Percentiles rank a stretch among this genome's conserved stretches.
Conservation (phyloP, 352 stramenopile genomes). For the Plasmopara viticola region DNA sequence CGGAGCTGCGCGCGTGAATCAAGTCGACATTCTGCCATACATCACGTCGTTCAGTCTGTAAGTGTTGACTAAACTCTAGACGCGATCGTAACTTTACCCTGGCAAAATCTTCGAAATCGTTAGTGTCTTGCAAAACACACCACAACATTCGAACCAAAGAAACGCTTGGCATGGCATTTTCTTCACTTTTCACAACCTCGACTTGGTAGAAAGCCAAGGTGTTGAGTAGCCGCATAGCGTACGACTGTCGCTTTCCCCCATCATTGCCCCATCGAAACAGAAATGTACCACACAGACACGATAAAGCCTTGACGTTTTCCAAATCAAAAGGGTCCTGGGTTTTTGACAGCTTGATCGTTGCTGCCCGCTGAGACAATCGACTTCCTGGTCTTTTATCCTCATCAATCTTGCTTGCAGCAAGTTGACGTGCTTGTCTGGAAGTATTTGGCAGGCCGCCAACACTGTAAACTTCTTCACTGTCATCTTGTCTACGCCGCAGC, state of each 20-base stretch:
- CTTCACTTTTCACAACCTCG: conserved; percentile 10
- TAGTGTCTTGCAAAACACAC: conserved; percentile 53
- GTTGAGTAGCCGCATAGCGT: conserved; percentile 52
- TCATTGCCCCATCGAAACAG: conserved; percentile 50
- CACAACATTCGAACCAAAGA: conserved; percentile 52
- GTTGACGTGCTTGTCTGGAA: conserved; percentile 28
- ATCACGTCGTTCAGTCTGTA: conserved; percentile 6
- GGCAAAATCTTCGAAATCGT: conserved; percentile 44
- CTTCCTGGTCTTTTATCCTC: neutral
- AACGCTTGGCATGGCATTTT: conserved; percentile 6
- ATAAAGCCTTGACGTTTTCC: conserved; percentile 38
- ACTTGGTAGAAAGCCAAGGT: conserved; percentile 51
- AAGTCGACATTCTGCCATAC: conserved; percentile 38
- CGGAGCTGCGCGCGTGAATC: conserved; percentile 28
- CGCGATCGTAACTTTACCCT: conserved; percentile 22
- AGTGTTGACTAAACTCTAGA: neutral
- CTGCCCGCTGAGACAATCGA: conserved; percentile 3
- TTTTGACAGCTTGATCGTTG: conserved; percentile 13
- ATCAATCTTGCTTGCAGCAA: conserved; percentile 25
- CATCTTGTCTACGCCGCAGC: conserved; percentile 24
- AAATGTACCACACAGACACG: conserved; percentile 42
- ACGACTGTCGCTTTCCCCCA: conserved; percentile 31
- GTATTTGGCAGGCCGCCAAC: conserved; percentile 28
- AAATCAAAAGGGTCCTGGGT: conserved; percentile 36
- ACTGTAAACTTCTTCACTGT: conserved; percentile 1